Conservation (phyloP, 805 yeast species). For the Ogataea pignaliae region DNA sequence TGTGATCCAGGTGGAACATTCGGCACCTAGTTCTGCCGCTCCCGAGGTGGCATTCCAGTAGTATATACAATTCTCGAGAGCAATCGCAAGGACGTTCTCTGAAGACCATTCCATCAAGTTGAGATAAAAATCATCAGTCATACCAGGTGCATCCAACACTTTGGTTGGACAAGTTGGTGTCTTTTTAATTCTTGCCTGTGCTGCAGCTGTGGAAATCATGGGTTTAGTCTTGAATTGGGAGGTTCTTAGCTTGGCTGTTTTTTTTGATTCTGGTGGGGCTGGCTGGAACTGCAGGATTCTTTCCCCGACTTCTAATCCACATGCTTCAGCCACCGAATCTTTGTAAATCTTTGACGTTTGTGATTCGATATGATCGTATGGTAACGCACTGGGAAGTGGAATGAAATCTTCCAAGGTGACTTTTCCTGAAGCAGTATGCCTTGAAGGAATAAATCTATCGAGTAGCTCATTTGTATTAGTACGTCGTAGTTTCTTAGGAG, state of each 20-base stretch:
- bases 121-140: conserved; percentile 87
- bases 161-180: conserved; percentile 87
- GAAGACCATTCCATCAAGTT: conserved; percentile 86
- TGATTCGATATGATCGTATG: conserved; percentile 50
- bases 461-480: conserved; percentile 33
- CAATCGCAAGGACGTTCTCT: conserved; percentile 80
- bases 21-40: conserved; percentile 60
- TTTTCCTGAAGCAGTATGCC: conserved; percentile 46
- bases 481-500: conserved; percentile 26
- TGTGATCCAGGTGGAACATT: conserved; percentile 53
- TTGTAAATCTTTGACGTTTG: conserved; percentile 58
- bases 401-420: conserved; percentile 25
- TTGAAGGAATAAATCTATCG: conserved; percentile 60
- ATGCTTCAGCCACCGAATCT: conserved; percentile 87
- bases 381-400: conserved; percentile 32
- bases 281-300: conserved; percentile 84
- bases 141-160: conserved; percentile 94
- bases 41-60: conserved; percentile 91
- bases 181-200: conserved; percentile 66
- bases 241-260: conserved; percentile 13
- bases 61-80: conserved; percentile 76
- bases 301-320: conserved; percentile 81
- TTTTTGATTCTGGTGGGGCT: conserved; percentile 62
- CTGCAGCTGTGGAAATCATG: conserved; percentile 38
- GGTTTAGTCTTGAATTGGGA: conserved; percentile 19